These are phyloP conservation scores for Ceratocystis variospora DNA, from an alignment of 2,329 filamentous ascomycete species.

Conservation along the genomic window DNA sequence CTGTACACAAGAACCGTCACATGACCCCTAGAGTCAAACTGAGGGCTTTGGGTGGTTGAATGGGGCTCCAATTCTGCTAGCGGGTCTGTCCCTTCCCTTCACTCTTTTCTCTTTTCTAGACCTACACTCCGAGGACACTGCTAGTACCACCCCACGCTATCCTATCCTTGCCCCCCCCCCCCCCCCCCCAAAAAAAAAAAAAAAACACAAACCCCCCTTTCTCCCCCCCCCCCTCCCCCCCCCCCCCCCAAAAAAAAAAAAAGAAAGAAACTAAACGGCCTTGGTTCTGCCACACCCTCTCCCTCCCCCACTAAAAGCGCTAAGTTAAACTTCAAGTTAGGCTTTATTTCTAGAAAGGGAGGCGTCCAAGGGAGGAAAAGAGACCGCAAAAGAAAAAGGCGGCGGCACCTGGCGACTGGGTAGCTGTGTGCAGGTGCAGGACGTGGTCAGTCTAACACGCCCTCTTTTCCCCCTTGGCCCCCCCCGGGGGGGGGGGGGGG, in stretches of 20 bases:
- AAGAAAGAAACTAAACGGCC: background rate
- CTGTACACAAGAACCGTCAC: constrained; percentile 2
- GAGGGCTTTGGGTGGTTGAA: background rate
- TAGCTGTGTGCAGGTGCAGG: background rate
- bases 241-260: too few species aligned
- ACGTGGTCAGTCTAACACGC: background rate
- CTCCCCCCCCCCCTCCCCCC: too few species aligned
- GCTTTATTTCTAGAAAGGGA: background rate
- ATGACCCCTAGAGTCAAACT: background rate
- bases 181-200: too few species aligned
- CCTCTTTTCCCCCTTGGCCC: background rate
- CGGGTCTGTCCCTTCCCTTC: background rate
- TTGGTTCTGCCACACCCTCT: background rate
- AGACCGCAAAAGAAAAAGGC: background rate
- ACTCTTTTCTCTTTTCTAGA: background rate
- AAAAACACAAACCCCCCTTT: too few species aligned
- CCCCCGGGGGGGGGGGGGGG: background rate
- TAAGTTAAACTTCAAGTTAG: background rate
- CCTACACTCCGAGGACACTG: background rate
- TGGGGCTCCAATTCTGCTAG: background rate
- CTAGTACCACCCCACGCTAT: background rate
- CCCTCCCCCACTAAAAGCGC: background rate
- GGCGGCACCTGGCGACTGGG: background rate
- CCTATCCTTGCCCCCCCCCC: too few species aligned
- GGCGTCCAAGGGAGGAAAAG: background rate